Evolutionary conservation across 306 rosid species (phyloP), one percentile per base, ranked within the genome.

Genomic region (Neltuma alba): DNA sequence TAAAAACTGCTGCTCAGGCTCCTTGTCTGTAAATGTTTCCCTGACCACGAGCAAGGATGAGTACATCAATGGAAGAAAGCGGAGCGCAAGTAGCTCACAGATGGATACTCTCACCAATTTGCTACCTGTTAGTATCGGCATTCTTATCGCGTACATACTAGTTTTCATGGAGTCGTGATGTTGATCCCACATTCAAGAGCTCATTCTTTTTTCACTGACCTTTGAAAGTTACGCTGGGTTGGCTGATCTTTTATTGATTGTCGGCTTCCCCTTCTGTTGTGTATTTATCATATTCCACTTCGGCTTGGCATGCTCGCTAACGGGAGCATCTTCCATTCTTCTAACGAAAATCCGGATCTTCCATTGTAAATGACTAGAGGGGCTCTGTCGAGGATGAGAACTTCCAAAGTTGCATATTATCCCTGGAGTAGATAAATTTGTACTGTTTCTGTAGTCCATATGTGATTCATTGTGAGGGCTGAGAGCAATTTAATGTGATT

Each of bases 11-110:
- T 73, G n/a, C 34, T 25, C 91, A 95, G 99, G 99, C 83, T 93
- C 99, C 20, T 31, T 54, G 82, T 75, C 96, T 1, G 99, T 95
- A 71, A 95, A 95, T 41, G 99, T 95, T 61, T 92, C 98, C 0
- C 89, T 90, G 82, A 83, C 96, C 61, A 76, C 86, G 15, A 87
- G 91, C 87, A 93, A 90, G 90, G 97, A 94, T 41, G 91, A 91
- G 83, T 91, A 81, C 78, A 55, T 91, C 77, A 90, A 90, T 48
- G 93, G 90, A 7, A 88, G 94, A 45, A 95, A 87, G 82, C 48
- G 76, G 40, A 82, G 84, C 25, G 63, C 42, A 72, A 88, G 91
- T 85, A 60, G 85, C 84, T 84, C 94, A 14, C 61, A 76, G 20
- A 79, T 70, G 60, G 85, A 80, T 48, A 63, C 58, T 72, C 85